Evolutionary conservation across 352 stramenopile genomes (phyloP).

Genomic region (Elongisporangium anandrum): DNA sequence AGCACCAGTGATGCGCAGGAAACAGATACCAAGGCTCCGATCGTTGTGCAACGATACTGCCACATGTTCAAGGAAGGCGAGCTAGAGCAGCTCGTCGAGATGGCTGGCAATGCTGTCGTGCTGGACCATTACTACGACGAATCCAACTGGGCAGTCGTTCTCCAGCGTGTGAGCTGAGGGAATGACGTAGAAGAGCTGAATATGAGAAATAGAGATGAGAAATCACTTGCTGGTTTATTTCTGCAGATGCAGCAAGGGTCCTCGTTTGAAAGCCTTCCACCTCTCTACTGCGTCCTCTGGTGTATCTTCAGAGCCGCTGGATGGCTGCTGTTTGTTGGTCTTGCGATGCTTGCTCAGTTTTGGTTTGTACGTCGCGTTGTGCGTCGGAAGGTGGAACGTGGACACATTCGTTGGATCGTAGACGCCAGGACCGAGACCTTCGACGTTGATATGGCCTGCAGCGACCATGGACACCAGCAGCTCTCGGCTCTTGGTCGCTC

Average conservation of each 20-base stretch:
- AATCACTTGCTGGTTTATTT: conserved; percentile 10
- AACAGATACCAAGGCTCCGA: conserved; percentile 8
- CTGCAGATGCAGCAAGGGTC: conserved; percentile 12
- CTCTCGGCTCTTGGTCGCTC: conserved; percentile 29
- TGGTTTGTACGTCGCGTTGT: conserved; percentile 42
- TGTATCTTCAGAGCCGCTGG: not conserved
- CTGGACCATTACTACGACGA: conserved; percentile 83
- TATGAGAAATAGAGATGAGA: not conserved
- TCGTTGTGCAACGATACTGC: conserved; percentile 83
- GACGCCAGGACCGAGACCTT: conserved; percentile 24
- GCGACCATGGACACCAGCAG: conserved; percentile 41
- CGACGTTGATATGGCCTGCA: conserved; percentile 34
- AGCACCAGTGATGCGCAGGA: conserved; percentile 1
- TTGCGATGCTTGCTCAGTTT: conserved; percentile 12
- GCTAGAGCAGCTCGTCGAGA: conserved; percentile 55
- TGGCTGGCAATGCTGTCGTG: conserved; percentile 59
- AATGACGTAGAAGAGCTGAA: not conserved
- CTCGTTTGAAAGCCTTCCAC: conserved; percentile 26
- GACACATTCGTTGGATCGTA: conserved; percentile 22
- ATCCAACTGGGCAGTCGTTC: conserved; percentile 82
- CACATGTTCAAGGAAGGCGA: conserved; percentile 89
- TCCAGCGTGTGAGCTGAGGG: conserved; percentile 46
- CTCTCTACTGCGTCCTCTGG: conserved; percentile 11
- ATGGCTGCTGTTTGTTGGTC: conserved; percentile 9
- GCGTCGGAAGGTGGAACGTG: conserved; percentile 16